Conservation (phyloP, 257 asterid genomes). For the Apocynum venetum region DNA sequence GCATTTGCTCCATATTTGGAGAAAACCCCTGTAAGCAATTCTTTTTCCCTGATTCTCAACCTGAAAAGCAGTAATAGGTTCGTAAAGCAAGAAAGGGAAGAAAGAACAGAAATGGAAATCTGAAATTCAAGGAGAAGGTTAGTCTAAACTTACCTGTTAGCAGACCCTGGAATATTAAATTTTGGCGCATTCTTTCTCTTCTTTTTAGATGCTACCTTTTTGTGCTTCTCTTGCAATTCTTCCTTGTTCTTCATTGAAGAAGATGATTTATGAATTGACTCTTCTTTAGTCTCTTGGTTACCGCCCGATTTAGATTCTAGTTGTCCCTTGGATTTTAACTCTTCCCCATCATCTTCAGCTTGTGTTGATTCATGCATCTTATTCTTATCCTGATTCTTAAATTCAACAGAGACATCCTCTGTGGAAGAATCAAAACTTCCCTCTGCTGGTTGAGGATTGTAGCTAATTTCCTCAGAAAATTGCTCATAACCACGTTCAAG, state of each 20-base stretch:
- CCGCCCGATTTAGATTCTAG: conserved; percentile 14
- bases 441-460: conserved; percentile 10
- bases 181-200: conserved; percentile 44
- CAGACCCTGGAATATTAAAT: conserved; percentile 66
- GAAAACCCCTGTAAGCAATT: conserved; percentile 59
- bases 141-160: conserved; percentile 50
- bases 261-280: conserved; percentile 14
- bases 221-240: conserved; percentile 30
- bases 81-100: not conserved
- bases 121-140: not conserved
- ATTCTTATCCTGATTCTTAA: conserved; percentile 28
- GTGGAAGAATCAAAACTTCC: conserved; percentile 19
- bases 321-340: conserved; percentile 8
- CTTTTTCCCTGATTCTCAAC: conserved; percentile 67
- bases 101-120: not conserved
- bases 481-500: conserved; percentile 24
- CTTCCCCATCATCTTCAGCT: conserved; percentile 27
- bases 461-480: conserved; percentile 15
- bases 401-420: conserved; percentile 18
- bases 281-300: conserved; percentile 28
- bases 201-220: conserved; percentile 36
- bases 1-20: conserved; percentile 59
- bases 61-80: conserved; percentile 35
- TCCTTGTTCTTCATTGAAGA: conserved; percentile 28
- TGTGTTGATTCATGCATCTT: conserved; percentile 16